Conservation (phyloP, 306 rosid genomes). For the Fagus crenata region DNA sequence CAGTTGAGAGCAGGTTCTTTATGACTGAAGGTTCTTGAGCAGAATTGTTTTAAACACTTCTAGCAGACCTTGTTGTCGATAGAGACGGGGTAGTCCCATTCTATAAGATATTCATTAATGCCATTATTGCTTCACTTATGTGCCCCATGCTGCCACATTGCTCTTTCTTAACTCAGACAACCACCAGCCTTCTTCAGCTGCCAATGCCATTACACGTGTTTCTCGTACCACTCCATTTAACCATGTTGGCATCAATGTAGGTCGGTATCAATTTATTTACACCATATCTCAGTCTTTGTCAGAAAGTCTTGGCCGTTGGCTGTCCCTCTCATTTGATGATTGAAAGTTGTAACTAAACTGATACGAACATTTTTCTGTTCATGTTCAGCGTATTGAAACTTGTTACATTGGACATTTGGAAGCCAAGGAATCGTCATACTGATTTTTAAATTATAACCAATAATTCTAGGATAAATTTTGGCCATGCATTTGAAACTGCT, state of each 20-base stretch:
- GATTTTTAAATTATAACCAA: slow-evolving; percentile 11
- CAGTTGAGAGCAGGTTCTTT: neutral
- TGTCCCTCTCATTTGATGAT: neutral
- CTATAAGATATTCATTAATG: neutral
- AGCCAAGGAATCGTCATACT: slow-evolving; percentile 12
- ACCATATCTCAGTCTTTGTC: slow-evolving; percentile 22
- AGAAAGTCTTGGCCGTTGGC: slow-evolving; percentile 1
- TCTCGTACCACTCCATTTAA: slow-evolving; percentile 33
- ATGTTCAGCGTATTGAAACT: neutral
- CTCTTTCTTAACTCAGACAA: slow-evolving; percentile 14
- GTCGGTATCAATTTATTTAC: slow-evolving; percentile 28
- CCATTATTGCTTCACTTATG: slow-evolving; percentile 14
- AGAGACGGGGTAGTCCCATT: neutral
- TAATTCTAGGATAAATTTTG: slow-evolving; percentile 6
- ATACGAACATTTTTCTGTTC: slow-evolving; percentile 31
- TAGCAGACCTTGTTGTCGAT: too few relatives aligned
- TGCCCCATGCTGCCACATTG: slow-evolving; percentile 43
- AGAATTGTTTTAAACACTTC: neutral
- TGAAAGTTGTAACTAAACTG: slow-evolving; percentile 1
- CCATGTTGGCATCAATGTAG: slow-evolving; percentile 10
- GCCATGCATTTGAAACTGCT: slow-evolving; percentile 7
- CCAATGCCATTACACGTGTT: slow-evolving; percentile 43
- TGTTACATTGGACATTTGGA: neutral
- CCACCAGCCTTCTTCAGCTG: slow-evolving; percentile 27
- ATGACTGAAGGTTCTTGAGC: neutral